Base-by-base conservation (phyloP, 371 early-diverging fungal genomes). In the Thermomucor indicae-seudaticae region DNA sequence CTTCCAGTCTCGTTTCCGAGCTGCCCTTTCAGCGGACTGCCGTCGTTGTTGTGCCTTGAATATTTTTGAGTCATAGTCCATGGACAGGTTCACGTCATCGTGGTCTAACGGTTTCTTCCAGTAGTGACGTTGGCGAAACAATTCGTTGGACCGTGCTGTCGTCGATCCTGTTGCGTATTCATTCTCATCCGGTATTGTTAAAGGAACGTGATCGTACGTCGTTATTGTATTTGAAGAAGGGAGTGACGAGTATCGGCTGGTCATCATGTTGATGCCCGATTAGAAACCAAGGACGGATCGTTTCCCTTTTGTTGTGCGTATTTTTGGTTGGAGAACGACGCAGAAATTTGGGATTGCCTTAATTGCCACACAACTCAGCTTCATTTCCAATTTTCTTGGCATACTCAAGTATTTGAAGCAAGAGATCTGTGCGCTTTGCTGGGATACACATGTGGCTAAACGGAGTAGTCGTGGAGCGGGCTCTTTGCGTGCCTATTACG, bases 1-100 rank as follows among this genome's bases (percentile, higher is more conserved):
- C 35, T 63, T 59, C 58, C 63, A 62, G 42, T 74, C 70, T 43
- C 62, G 51, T 43, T 58, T 65, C 1, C 55, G 56, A 27, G 60
- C 56, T 24, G 34, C 35, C 27, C 31, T 34, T 20, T 57, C 60
- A 19, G 41, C 38, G 4, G 35, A 28, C 11, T 50, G 40, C 38
- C 60, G 57, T 24, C 53, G 51, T 34, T 51, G 56, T 3, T 49
- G 34, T 10, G 60, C 50, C 31, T 71, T 71, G 25, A 40, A 44
- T 4, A 57, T 20, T 44, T 69, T 69, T 4, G 55, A 56, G 27
- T 64, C 55, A 38, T 58, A 58, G 22, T 57, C 51, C 25, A 69
- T 20, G 14, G 58, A 53, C 16, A 60, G 35, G 31, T 56, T 52
- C 1, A 56, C 51, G 28, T 60, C 61, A 37, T 67, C 64, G 8